A percentile compares a stretch with the other conserved stretches of the same genome.
These are phyloP conservation scores for Mesotaenium endlicherianum DNA, from an alignment of 139 green algal species.

Conservation along the genomic window DNA sequence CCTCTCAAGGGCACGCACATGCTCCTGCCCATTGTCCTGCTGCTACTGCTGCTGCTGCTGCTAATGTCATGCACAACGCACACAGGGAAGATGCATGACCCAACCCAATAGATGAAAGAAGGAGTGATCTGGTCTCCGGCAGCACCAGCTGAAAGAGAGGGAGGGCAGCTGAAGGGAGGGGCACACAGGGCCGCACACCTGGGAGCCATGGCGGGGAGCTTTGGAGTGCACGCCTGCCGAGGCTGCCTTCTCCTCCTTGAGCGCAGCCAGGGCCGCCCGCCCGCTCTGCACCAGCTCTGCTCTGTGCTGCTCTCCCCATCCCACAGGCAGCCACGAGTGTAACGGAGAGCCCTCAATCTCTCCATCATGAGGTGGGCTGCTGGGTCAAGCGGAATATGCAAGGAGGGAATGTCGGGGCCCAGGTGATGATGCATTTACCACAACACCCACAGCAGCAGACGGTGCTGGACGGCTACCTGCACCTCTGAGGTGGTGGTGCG, in stretches of 20 bases:
- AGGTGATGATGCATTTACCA: background rate
- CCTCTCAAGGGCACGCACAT: background rate
- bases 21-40: too few relatives aligned
- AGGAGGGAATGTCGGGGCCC: background rate
- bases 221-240: background rate
- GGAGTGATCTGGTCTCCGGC: too few relatives aligned
- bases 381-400: background rate
- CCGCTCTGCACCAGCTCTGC: background rate
- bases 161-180: background rate
- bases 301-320: constrained; percentile 6
- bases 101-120: too few relatives aligned
- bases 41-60: too few relatives aligned
- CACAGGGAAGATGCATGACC: too few relatives aligned
- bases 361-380: background rate
- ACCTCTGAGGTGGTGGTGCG: too few relatives aligned
- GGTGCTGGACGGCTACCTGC: too few relatives aligned
- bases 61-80: too few relatives aligned
- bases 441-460: background rate
- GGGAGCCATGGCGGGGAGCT: background rate
- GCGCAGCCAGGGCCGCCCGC: background rate
- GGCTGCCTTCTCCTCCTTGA: constrained; percentile 2
- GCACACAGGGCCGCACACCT: background rate
- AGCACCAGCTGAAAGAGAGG: constrained; percentile 9
- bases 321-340: too few relatives aligned
- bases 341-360: background rate